phyloP scores from a whole-genome alignment of 139 green algal genomes.

The Micromonas commoda region DNA sequence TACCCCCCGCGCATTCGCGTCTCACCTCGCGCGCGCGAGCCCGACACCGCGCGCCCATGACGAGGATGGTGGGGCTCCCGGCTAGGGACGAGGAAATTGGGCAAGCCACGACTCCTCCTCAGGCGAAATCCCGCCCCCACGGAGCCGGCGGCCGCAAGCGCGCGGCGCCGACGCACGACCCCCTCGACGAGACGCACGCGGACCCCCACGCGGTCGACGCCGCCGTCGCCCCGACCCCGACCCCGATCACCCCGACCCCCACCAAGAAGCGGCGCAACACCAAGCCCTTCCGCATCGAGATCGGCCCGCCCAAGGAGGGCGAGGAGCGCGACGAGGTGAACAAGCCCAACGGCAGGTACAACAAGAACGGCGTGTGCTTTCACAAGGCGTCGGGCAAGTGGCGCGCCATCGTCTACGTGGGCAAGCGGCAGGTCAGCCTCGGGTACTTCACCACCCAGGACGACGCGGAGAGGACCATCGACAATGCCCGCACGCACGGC shows the following conservation, averaged over 20 bases:
- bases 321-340: background rate
- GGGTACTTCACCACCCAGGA: background rate
- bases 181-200: background rate
- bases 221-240: background rate
- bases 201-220: background rate
- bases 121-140: too few relatives aligned
- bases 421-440: background rate
- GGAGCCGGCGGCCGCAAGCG: background rate
- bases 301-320: background rate
- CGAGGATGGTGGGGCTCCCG: too few relatives aligned
- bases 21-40: too few relatives aligned
- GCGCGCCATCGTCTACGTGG: background rate
- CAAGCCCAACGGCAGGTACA: background rate
- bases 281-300: background rate
- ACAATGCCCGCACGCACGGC: too few relatives aligned
- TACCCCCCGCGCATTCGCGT: too few relatives aligned
- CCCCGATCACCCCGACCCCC: background rate
- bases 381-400: background rate
- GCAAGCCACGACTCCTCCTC: too few relatives aligned
- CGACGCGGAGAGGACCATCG: background rate
- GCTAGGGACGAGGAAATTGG: too few relatives aligned
- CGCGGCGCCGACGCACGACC: background rate
- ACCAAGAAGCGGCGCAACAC: background rate
- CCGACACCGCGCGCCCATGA: too few relatives aligned
- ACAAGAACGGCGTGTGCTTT: background rate